Evolutionary conservation across 495 filamentous ascomycete species (phyloP).

Genomic region (Aspergillus nidulans): DNA sequence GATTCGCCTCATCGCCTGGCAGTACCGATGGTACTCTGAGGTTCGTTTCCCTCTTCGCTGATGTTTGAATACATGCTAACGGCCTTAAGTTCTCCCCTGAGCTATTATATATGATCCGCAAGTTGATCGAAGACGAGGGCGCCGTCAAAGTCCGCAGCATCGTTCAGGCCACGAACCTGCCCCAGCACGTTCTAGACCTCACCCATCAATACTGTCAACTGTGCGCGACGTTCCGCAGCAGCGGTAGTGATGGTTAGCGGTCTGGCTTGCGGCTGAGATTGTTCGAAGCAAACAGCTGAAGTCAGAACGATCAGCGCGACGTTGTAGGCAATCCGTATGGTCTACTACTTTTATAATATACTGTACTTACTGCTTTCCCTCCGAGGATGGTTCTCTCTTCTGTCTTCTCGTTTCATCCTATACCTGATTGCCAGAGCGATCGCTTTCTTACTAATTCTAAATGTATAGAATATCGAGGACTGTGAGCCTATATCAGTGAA

Average conservation of each 20-base stretch:
- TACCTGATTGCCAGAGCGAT: background rate
- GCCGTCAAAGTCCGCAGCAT: slow-evolving; percentile 97
- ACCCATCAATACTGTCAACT: slow-evolving; percentile 95
- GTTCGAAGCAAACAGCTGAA: background rate
- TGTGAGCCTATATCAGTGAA: background rate
- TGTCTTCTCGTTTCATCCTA: background rate
- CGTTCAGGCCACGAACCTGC: slow-evolving; percentile 89
- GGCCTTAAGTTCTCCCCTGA: slow-evolving; percentile 80
- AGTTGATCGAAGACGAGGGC: slow-evolving; percentile 93
- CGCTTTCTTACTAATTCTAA: background rate
- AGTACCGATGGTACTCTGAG: slow-evolving; percentile 98
- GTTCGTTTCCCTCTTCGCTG: slow-evolving; percentile 36
- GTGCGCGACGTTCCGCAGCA: slow-evolving; percentile 91
- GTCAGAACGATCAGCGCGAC: background rate
- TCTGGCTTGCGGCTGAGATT: background rate
- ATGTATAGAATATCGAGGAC: background rate
- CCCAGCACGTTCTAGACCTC: slow-evolving; percentile 86
- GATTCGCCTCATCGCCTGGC: slow-evolving; percentile 90
- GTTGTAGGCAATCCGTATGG: background rate
- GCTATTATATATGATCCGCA: slow-evolving; percentile 78
- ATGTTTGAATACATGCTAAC: slow-evolving; percentile 9
- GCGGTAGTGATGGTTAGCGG: slow-evolving; percentile 77
- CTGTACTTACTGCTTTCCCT: background rate
- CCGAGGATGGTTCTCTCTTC: background rate
- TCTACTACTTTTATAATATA: background rate